Percentiles rank a stretch among this genome's conserved stretches.
Evolutionary conservation across 2,329 filamentous ascomycete species (phyloP).

Genomic region (Phoma sp.): DNA sequence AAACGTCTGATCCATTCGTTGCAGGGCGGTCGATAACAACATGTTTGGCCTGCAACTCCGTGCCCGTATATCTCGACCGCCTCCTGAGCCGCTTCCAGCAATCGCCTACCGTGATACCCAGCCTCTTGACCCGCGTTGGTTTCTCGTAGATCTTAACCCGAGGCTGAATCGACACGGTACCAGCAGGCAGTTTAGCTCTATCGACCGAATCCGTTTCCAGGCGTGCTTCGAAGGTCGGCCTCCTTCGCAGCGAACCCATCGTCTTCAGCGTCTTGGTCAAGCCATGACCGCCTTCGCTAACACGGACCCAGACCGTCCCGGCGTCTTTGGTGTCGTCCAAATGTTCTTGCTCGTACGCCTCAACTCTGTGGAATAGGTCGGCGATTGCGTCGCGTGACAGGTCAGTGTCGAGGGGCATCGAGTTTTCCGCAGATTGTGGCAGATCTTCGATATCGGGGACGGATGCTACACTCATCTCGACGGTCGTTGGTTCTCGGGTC

Average conservation of each 20-base stretch:
- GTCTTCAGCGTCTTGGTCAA: constrained; percentile 3
- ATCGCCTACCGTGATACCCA: neutral
- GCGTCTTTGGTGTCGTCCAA: neutral
- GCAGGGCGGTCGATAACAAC: neutral
- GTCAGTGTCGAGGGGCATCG: neutral
- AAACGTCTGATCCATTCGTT: neutral
- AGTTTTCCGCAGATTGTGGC: neutral
- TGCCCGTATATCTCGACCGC: constrained; percentile 4
- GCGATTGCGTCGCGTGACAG: constrained; percentile 8
- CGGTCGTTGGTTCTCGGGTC: neutral
- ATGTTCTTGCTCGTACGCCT: constrained; percentile 2
- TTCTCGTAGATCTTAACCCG: constrained; percentile 8
- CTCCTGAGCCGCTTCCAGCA: constrained; percentile 9
- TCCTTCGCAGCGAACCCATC: neutral
- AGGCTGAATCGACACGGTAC: neutral
- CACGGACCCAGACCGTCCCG: constrained; percentile 9
- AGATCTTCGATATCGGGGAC: neutral
- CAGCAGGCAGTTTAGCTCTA: neutral
- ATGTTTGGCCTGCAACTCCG: neutral
- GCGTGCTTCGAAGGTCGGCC: neutral
- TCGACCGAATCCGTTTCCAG: neutral
- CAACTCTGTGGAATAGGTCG: constrained; percentile 4
- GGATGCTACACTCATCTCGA: neutral
- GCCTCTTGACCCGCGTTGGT: neutral
- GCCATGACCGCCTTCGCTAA: constrained; percentile 1